Evolutionary conservation across 1,284 basidiomycete genomes (phyloP).

Genomic region (Marasmius tenuissimus): DNA sequence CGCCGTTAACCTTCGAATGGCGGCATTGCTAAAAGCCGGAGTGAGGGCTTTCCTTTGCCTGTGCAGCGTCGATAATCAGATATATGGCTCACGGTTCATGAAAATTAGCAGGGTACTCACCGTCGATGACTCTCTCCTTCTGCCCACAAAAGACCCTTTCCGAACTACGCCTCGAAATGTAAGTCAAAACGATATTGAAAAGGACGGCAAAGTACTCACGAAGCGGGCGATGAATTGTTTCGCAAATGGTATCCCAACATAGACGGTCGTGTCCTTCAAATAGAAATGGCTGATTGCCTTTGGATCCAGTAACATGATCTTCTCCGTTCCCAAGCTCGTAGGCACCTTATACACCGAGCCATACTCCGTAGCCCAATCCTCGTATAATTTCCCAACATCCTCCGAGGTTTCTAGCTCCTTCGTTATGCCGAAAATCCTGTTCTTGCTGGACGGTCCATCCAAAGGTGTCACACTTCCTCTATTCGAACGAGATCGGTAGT

Average conservation of each 20-base stretch:
- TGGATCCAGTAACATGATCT: conserved; percentile 50
- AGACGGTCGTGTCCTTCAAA: conserved; percentile 47
- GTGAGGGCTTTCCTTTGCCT: conserved; percentile 43
- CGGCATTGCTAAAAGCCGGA: conserved; percentile 40
- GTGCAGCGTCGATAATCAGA: background rate
- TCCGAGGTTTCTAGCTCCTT: conserved; percentile 24
- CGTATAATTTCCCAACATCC: conserved; percentile 34
- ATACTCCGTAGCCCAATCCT: conserved; percentile 45
- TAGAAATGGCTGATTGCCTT: conserved; percentile 56
- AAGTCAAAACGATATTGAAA: background rate
- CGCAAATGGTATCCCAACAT: conserved; percentile 37
- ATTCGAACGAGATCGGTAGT: background rate
- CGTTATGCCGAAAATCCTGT: conserved; percentile 36
- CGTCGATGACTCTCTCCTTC: conserved; percentile 51
- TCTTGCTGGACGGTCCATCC: conserved; percentile 33
- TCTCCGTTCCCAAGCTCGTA: conserved; percentile 35
- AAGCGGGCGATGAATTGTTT: conserved; percentile 40
- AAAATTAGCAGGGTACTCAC: background rate
- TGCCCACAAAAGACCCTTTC: conserved; percentile 48
- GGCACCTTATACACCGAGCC: conserved; percentile 48
- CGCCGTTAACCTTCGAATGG: conserved; percentile 33
- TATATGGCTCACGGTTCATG: background rate
- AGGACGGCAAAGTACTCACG: conserved; percentile 27
- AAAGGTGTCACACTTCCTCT: conserved; percentile 21
- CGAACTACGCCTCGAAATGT: conserved; percentile 35